phyloP scores from a whole-genome alignment of 371 early-diverging fungal genomes.

The Encephalitozoon hellem region DNA sequence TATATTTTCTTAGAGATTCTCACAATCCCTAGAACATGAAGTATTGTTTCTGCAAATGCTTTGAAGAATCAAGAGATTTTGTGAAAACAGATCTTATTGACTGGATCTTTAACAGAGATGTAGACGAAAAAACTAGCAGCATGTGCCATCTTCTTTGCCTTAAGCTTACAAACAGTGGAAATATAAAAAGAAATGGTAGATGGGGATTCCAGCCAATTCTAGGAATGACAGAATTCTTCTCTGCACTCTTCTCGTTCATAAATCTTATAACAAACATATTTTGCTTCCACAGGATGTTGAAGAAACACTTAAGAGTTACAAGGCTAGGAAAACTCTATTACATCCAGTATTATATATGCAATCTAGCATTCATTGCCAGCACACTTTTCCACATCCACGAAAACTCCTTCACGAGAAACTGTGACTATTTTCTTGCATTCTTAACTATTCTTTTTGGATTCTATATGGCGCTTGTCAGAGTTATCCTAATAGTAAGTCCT shows the following conservation, averaged over 20 bases:
- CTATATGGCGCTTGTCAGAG: slow-evolving; percentile 23
- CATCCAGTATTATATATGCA: slow-evolving; percentile 33
- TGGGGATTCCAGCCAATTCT: slow-evolving; percentile 46
- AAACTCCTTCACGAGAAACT: slow-evolving; percentile 37
- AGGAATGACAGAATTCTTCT: slow-evolving; percentile 48
- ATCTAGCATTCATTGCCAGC: slow-evolving; percentile 44
- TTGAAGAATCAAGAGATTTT: not conserved
- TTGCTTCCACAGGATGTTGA: slow-evolving; percentile 11
- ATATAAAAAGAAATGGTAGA: slow-evolving; percentile 50
- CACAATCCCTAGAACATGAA: slow-evolving; percentile 3
- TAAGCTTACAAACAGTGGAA: slow-evolving; percentile 24
- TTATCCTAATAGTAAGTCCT: slow-evolving; percentile 3
- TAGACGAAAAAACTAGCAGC: slow-evolving; percentile 24
- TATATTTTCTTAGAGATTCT: not conserved
- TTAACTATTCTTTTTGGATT: slow-evolving; percentile 29
- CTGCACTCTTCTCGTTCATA: slow-evolving; percentile 37
- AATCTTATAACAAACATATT: slow-evolving; percentile 28
- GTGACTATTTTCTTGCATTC: slow-evolving; percentile 53
- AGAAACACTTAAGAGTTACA: not conserved
- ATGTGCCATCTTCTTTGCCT: slow-evolving; percentile 44
- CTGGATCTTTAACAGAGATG: slow-evolving; percentile 14
- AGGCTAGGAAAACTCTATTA: not conserved
- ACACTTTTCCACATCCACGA: slow-evolving; percentile 53
- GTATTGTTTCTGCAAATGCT: slow-evolving; percentile 12
- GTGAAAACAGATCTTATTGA: slow-evolving; percentile 30